These are phyloP conservation scores for Microbotryum violaceum DNA, from an alignment of 1,284 basidiomycete species.

Conservation along the genomic window DNA sequence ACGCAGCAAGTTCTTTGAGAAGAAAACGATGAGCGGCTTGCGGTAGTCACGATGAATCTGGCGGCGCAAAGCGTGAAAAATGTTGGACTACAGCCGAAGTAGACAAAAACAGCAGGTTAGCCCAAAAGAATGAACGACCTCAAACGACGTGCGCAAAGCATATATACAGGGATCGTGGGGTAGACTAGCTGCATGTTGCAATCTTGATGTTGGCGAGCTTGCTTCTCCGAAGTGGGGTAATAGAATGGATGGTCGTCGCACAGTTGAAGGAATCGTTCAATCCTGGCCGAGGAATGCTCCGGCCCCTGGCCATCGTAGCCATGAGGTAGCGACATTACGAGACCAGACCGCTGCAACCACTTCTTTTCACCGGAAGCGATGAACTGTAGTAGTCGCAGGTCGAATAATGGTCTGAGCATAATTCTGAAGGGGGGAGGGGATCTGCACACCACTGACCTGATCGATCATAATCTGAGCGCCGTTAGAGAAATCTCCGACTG, in stretches of 20 bases:
- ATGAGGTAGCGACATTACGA: constrained; percentile 88
- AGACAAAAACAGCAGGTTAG: constrained; percentile 40
- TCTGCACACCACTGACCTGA: constrained; percentile 18
- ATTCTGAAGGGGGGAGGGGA: neutral
- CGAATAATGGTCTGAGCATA: neutral
- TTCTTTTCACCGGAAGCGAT: constrained; percentile 96
- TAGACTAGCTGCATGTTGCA: constrained; percentile 99
- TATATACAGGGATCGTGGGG: constrained; percentile 52
- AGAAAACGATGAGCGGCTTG: constrained; percentile 92
- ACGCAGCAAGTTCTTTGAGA: constrained; percentile 90
- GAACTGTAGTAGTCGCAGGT: constrained; percentile 55
- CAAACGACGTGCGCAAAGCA: constrained; percentile 12
- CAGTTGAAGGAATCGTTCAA: constrained; percentile 95
- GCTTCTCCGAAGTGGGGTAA: constrained; percentile 81
- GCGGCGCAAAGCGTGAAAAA: constrained; percentile 76
- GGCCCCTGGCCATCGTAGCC: constrained; percentile 99
- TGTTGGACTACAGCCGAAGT: constrained; percentile 37
- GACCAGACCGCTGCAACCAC: constrained; percentile 90
- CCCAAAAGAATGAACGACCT: neutral
- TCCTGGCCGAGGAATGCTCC: constrained; percentile 91
- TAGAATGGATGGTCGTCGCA: constrained; percentile 94
- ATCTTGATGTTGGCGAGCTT: constrained; percentile 94
- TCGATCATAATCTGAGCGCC: constrained; percentile 98
- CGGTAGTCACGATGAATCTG: constrained; percentile 95
- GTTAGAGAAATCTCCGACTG: constrained; percentile 89